Evolutionary conservation across 208 protist species (phyloP).

Genomic region (Herpetomonas muscarum): DNA sequence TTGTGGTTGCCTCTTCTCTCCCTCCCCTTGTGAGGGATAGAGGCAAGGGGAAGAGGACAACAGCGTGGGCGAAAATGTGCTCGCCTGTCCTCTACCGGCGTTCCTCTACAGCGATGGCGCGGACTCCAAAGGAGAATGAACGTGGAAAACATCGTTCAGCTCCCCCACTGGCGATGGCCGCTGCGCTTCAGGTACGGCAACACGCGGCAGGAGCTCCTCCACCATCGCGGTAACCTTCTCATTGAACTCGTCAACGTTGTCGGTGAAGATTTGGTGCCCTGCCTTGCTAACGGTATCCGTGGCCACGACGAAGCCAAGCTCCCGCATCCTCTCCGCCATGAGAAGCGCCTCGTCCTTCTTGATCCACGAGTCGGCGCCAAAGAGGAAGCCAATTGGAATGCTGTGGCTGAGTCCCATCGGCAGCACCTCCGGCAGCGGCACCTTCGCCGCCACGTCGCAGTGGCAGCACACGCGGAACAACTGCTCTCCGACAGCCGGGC

Average conservation of each 20-base stretch:
- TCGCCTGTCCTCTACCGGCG: too few species aligned
- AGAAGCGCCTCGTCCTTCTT: slow-evolving; percentile 20
- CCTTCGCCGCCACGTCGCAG: slow-evolving; percentile 41
- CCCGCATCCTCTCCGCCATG: slow-evolving; percentile 31
- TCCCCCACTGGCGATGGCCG: too few species aligned
- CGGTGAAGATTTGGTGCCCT: slow-evolving; percentile 55
- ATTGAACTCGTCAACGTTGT: slow-evolving; percentile 44
- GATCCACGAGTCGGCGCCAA: slow-evolving; percentile 53
- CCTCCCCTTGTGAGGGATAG: too few species aligned
- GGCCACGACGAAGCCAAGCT: slow-evolving; percentile 19
- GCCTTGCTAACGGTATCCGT: slow-evolving; percentile 34
- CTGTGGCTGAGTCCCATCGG: slow-evolving; percentile 16
- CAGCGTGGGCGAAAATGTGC: too few species aligned
- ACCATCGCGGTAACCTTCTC: slow-evolving; percentile 15
- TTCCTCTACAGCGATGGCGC: too few species aligned
- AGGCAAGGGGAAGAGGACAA: too few species aligned
- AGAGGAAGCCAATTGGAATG: slow-evolving; percentile 36
- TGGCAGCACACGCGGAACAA: slow-evolving; percentile 60
- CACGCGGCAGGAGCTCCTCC: not conserved
- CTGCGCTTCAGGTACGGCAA: not conserved
- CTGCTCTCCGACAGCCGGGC: slow-evolving; percentile 35
- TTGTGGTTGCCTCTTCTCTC: too few species aligned
- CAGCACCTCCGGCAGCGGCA: slow-evolving; percentile 33
- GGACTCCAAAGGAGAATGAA: too few species aligned
- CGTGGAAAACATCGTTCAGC: too few species aligned